Evolutionary conservation across 2,329 filamentous ascomycete genomes (phyloP).

Genomic region (Fusarium sp.): DNA sequence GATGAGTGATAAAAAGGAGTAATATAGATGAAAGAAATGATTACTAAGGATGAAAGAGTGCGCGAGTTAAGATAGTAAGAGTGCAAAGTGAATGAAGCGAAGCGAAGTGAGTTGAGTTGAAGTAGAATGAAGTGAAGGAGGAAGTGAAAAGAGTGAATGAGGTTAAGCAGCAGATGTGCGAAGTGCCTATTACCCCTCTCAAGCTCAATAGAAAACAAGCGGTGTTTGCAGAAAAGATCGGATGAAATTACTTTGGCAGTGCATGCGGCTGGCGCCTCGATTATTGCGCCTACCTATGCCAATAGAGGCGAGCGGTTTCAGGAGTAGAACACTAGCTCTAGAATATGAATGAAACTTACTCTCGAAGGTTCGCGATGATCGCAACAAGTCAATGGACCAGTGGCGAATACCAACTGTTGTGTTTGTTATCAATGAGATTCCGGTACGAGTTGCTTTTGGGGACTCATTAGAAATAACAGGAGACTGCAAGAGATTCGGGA

Average conservation of each 20-base stretch:
- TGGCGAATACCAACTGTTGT: neutral
- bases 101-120: slow-evolving; percentile 1
- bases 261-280: neutral
- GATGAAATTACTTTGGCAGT: neutral
- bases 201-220: neutral
- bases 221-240: neutral
- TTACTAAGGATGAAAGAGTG: neutral
- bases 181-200: slow-evolving; percentile 2
- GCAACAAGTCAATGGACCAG: neutral
- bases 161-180: neutral
- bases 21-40: neutral
- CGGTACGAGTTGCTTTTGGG: neutral
- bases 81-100: neutral
- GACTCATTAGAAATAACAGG: neutral
- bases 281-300: neutral
- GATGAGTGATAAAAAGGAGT: neutral
- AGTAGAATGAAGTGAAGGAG: neutral
- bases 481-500: neutral
- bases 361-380: neutral
- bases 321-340: neutral
- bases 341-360: neutral
- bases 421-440: no score
- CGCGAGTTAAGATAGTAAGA: neutral
- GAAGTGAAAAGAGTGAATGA: neutral
- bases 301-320: neutral